Evolutionary conservation across 345 rosid genomes (phyloP).

Genomic region (Psidium guajava): DNA sequence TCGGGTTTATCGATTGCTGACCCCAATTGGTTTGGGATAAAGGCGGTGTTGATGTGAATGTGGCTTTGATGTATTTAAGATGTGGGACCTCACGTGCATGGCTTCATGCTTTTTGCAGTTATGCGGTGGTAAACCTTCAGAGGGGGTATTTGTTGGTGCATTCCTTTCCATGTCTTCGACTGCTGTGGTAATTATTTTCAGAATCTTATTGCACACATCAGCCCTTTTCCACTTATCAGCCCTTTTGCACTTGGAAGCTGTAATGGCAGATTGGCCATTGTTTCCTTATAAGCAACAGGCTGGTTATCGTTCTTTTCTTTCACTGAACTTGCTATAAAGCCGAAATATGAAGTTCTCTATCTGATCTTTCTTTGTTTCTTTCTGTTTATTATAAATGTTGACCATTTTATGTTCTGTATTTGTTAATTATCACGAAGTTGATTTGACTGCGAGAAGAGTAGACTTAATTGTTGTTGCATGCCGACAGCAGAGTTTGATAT

Average conservation of each 20-base stretch:
- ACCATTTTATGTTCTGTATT: background rate
- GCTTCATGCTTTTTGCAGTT: constrained; percentile 42
- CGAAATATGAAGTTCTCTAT: background rate
- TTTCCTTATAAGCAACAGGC: background rate
- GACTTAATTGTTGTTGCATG: background rate
- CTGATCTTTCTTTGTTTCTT: background rate
- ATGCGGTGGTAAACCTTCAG: constrained; percentile 85
- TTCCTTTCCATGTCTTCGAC: constrained; percentile 94
- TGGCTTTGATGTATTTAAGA: background rate
- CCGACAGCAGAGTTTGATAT: background rate
- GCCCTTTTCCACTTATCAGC: background rate
- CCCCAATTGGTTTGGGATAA: no score
- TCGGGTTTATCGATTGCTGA: no score
- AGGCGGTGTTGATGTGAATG: background rate
- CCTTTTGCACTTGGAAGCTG: background rate
- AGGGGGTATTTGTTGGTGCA: constrained; percentile 84
- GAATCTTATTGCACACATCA: background rate
- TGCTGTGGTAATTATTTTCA: constrained; percentile 58
- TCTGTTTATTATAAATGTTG: background rate
- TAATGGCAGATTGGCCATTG: background rate
- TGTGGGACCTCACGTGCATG: constrained; percentile 7
- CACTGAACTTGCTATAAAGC: background rate
- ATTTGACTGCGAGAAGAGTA: background rate
- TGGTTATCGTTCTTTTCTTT: background rate
- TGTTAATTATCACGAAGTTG: background rate